phyloP scores from a whole-genome alignment of 2,329 filamentous ascomycete species.

The Fusarium tupiense region DNA sequence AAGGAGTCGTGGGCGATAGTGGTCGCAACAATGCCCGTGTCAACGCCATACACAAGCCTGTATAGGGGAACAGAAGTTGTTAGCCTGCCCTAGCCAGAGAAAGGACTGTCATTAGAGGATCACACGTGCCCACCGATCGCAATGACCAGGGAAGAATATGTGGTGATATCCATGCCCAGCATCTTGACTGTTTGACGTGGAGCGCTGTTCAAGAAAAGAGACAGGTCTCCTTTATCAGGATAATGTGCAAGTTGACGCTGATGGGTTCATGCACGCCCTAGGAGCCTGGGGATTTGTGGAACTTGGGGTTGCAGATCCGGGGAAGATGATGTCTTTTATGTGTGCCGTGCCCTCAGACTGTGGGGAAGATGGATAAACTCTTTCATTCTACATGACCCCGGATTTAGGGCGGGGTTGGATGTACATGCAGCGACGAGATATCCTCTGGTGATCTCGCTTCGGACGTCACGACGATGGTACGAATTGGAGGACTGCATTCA shows the following conservation, averaged over 20 bases:
- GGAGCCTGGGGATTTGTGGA: not conserved
- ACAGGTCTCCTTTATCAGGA: not conserved
- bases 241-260: not conserved
- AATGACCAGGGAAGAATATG: not conserved
- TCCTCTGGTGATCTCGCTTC: not conserved
- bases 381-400: not conserved
- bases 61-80: not conserved
- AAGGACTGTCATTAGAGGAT: not conserved
- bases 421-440: not conserved
- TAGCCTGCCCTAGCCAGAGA: not conserved
- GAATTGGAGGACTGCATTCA: not conserved
- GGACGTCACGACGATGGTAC: accelerated
- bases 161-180: not conserved
- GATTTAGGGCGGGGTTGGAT: not conserved
- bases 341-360: not conserved
- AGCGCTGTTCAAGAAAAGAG: not conserved
- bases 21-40: not conserved
- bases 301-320: not conserved
- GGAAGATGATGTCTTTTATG: not conserved
- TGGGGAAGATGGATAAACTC: not conserved
- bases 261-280: not conserved
- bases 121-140: not conserved
- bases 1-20: not conserved
- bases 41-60: not conserved
- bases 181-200: not conserved